These are phyloP conservation scores for Salix arbutifolia DNA, from an alignment of 345 rosid genomes.

Conservation along the genomic window DNA sequence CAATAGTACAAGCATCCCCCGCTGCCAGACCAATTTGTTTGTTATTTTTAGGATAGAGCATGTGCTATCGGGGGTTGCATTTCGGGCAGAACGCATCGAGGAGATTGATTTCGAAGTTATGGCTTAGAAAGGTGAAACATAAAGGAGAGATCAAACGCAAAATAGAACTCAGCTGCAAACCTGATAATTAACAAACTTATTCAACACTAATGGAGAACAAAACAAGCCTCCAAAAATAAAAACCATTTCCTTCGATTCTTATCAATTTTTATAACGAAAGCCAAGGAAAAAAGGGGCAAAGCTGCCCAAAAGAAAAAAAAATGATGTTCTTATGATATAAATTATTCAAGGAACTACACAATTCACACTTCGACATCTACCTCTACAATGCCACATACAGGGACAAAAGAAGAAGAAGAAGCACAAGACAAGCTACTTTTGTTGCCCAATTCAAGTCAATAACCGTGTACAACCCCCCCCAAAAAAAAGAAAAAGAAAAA, in stretches of 20 bases:
- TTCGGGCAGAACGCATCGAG: neutral
- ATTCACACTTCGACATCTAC: constrained; percentile 9
- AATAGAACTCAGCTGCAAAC: neutral
- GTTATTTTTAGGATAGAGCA: neutral
- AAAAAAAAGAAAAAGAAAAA: neutral
- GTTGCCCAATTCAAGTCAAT: constrained; percentile 40
- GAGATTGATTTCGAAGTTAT: neutral
- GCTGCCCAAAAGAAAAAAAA: neutral
- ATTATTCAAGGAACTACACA: constrained; percentile 22
- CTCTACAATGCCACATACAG: constrained; percentile 1
- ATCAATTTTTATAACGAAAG: neutral
- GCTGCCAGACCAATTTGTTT: neutral
- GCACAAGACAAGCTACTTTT: constrained; percentile 22
- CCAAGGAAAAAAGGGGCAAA: neutral
- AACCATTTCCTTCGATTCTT: neutral
- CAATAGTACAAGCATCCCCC: neutral
- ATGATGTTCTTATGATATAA: constrained; percentile 1
- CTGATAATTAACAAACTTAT: neutral
- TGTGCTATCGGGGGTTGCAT: neutral
- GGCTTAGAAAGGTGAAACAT: neutral
- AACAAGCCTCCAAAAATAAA: neutral
- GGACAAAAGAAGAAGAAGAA: neutral
- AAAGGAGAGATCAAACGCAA: neutral
- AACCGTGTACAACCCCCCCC: constrained; percentile 19
- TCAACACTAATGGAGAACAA: neutral